Evolutionary conservation across 768 basidiomycete species (phyloP).

Genomic region (Tephrocybe rancida): DNA sequence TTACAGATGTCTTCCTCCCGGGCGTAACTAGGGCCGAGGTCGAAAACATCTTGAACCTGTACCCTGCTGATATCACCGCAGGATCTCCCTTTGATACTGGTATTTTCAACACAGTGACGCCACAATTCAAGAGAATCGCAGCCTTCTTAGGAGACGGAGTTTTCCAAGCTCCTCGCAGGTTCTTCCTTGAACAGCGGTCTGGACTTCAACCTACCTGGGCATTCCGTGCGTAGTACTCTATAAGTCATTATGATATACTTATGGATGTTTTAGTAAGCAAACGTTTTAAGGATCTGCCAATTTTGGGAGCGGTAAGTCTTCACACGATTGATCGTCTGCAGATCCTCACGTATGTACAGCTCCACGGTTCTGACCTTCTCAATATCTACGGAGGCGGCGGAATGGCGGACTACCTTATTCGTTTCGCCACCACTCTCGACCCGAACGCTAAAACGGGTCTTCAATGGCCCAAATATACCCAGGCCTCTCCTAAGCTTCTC

Average conservation of each 20-base stretch:
- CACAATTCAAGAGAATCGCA: constrained; percentile 54
- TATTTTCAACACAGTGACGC: constrained; percentile 37
- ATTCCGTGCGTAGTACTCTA: constrained; percentile 32
- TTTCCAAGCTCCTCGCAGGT: constrained; percentile 53
- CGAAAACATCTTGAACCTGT: constrained; percentile 25
- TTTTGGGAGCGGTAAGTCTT: constrained; percentile 44
- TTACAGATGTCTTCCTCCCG: constrained; percentile 27
- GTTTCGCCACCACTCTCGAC: constrained; percentile 43
- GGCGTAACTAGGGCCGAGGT: constrained; percentile 19
- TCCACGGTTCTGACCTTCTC: constrained; percentile 44
- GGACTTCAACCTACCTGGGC: constrained; percentile 46
- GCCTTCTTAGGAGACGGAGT: constrained; percentile 50
- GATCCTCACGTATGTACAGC: constrained; percentile 22
- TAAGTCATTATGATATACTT: constrained; percentile 2
- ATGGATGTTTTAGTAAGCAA: constrained; percentile 39
- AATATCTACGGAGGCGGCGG: constrained; percentile 44
- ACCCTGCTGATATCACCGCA: constrained; percentile 37
- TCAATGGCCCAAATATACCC: constrained; percentile 47
- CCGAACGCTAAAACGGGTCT: constrained; percentile 41
- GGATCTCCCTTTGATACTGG: constrained; percentile 56
- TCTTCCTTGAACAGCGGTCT: constrained; percentile 42
- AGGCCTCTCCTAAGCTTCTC: constrained; percentile 33
- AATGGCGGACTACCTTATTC: constrained; percentile 47
- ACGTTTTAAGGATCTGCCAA: constrained; percentile 41
- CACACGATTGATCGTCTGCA: background rate